Base-by-base conservation (phyloP, 345 rosid species). In the Camelina sativa region DNA sequence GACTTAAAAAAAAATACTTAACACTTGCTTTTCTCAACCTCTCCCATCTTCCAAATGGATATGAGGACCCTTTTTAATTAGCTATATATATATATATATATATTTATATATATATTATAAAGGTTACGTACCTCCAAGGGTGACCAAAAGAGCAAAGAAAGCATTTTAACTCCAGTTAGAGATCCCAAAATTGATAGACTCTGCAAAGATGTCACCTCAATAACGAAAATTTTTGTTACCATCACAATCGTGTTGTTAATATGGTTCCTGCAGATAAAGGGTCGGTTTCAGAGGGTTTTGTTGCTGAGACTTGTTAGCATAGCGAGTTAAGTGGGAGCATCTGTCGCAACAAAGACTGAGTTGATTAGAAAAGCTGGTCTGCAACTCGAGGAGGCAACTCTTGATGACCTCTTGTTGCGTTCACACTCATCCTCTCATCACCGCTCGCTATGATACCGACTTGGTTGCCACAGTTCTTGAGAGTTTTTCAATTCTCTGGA, bases 251-350 rank as follows among this genome's bases (percentile, higher is more conserved):
- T 52, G 76, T 91, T 73, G 89, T 92, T 41, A 96, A 96, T 79
- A 86, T 91, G 95, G 85, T 96, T 71, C 98, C 99, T 44, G 76
- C 87, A 1, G 98, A 88, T 28, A 83, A 77, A 80, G 96, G 91
- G 40, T 96, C 99, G 9, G 97, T 96, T 65, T 89, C 98, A 2
- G 78, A 83, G 34, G 84, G 89, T 3, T 96, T 96, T 80, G n/a
- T 76, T 96, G 84, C 80, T 96, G 61, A 91, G 91, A 78, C 97
- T 92, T 60, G 85, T 96, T 32, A 87, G 88, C 76, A 86, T 84
- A 57, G 91, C 91, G 8, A 88, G 75, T 74, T 82, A 78, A 73
- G 64, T 91, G 15, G 93, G 94, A 54, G 89, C 87, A 37, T 85
- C 95, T 63, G 65, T 88, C 6, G 80, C 84, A 7, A 81, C 93